Evolutionary conservation across 257 asterid genomes (phyloP).

Genomic region (Capsicum rhomboideum): DNA sequence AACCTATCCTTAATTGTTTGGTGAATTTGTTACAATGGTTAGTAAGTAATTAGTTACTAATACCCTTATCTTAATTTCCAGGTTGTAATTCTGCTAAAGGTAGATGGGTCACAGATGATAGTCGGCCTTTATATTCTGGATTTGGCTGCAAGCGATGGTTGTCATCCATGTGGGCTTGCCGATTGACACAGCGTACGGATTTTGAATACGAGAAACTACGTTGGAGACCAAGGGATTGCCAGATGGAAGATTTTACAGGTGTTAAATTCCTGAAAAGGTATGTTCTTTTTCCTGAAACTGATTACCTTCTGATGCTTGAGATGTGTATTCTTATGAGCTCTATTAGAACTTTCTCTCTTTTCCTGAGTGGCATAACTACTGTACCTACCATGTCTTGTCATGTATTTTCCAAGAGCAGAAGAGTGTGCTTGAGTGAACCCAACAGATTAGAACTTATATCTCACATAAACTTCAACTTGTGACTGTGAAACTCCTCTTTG

Average conservation of each 20-base stretch:
- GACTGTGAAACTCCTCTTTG: not conserved
- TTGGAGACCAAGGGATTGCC: conserved; percentile 72
- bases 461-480: not conserved
- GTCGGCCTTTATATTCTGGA: conserved; percentile 77
- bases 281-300: not conserved
- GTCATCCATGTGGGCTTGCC: conserved; percentile 98
- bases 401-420: not conserved
- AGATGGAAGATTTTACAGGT: conserved; percentile 66
- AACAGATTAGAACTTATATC: not conserved
- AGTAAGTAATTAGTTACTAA: not conserved
- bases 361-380: not conserved
- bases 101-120: conserved; percentile 67
- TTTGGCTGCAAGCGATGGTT: conserved; percentile 84
- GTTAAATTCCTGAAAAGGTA: conserved; percentile 66
- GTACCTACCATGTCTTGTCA: not conserved
- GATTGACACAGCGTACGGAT: conserved; percentile 76
- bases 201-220: conserved; percentile 79
- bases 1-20: not conserved
- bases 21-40: not conserved
- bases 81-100: conserved; percentile 76
- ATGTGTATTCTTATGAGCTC: not conserved
- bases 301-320: not conserved
- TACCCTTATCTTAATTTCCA: conserved; percentile 24
- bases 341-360: not conserved
- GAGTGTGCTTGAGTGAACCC: not conserved